Evolutionary conservation across 768 basidiomycete genomes (phyloP), one percentile per base, ranked within the genome.

Genomic region (Pluteus cervinus): DNA sequence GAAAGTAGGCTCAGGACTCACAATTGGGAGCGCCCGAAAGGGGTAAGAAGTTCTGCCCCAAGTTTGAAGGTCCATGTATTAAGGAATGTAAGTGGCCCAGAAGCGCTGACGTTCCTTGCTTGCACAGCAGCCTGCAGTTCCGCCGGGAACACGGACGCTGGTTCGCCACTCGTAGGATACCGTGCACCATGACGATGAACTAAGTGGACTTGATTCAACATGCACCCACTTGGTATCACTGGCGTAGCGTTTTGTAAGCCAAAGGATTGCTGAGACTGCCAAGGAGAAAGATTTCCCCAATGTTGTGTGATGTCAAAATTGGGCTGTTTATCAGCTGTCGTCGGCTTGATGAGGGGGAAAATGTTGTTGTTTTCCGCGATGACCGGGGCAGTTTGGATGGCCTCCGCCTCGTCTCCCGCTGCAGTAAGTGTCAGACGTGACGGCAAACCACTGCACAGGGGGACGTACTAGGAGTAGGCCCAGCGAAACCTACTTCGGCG

Each of bases 41-140:
- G 87, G n/a, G 90, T 91, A 42, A 93, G 62, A 23, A 87, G 81
- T 86, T 96, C 92, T 63, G 82, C 81, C 9, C 92, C 93, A 3
- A 97, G 75, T 49, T 86, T 86, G 60, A 90, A 93, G 4, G 83
- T 80, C 90, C 91, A 96, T 20, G 72, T 69, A 52, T 91, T 89
- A 62, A 96, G 61, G 54, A 94, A 96, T 0, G 65, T 54, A 10
- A 94, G 58, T 3, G 73, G 62, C 0, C 82, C 88, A 1, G 67
- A 67, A 0, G 79, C 81, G 23, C 71, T 75, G 81, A 83, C 85
- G 7, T 67, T 56, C 11, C 63, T 62, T 1, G 82, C 73, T 59
- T 15, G 69, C 54, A 44, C 81, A 69, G 17, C 86, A 54, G 32
- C 76, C 69, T 14, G 47, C 48, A 3, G 78, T 70, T 37, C 83